These are phyloP conservation scores for Aspergillus panamensis DNA, from an alignment of 495 filamentous ascomycete genomes.

Conservation along the genomic window DNA sequence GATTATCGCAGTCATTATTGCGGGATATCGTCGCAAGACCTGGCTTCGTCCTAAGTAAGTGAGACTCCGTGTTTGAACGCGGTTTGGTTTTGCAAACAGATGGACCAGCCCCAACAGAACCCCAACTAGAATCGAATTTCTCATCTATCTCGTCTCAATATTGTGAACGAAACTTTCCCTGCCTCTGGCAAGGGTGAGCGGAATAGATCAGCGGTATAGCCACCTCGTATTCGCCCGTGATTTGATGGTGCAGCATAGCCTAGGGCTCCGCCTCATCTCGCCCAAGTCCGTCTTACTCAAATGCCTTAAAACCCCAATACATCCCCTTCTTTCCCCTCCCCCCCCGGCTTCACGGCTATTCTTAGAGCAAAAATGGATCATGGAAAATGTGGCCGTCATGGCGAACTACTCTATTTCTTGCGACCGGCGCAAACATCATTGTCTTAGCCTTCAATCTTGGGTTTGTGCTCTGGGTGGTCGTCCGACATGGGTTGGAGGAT, in stretches of 20 bases:
- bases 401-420: conserved; percentile 7
- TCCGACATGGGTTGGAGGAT: background rate
- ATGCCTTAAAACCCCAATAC: background rate
- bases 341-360: background rate
- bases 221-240: background rate
- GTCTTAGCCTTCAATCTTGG: conserved; percentile 5
- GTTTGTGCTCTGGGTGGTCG: conserved; percentile 1
- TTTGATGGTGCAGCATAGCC: background rate
- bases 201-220: background rate
- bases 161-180: background rate
- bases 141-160: background rate
- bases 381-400: conserved; percentile 2
- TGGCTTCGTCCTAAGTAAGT: too few species aligned
- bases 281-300: background rate
- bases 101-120: too few species aligned
- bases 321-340: background rate
- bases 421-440: background rate
- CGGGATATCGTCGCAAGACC: too few species aligned
- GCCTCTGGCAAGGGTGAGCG: background rate
- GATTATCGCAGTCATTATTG: too few species aligned
- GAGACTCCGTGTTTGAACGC: too few species aligned
- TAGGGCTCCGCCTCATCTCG: background rate
- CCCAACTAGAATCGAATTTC: too few species aligned
- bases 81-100: too few species aligned
- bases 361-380: background rate